A percentile compares a stretch with the other conserved stretches of the same genome.
These are phyloP conservation scores for Backusella mclennaniae DNA, from an alignment of 192 early-diverging fungal species.

Conservation along the genomic window DNA sequence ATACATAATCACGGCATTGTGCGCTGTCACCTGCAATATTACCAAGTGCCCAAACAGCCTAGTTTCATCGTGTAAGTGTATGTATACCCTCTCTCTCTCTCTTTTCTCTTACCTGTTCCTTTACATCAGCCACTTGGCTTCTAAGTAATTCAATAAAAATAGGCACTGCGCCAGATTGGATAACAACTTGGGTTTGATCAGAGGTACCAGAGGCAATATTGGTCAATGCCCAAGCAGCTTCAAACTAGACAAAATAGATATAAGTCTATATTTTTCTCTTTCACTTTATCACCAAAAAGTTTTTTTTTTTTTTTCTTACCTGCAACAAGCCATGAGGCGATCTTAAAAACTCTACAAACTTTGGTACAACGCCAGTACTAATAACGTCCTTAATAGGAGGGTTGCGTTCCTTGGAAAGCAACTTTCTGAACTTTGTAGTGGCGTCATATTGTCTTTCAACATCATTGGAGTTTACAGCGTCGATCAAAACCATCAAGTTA, in stretches of 20 bases:
- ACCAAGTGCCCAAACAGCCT: constrained; percentile 52
- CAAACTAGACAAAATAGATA: constrained; percentile 29
- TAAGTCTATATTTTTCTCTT: not conserved
- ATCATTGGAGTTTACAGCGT: constrained; percentile 37
- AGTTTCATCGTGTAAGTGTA: too few relatives aligned
- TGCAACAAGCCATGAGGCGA: constrained; percentile 38
- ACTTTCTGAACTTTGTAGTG: constrained; percentile 44
- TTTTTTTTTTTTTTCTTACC: constrained; percentile 13
- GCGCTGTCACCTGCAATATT: constrained; percentile 52
- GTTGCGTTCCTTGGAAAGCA: constrained; percentile 48
- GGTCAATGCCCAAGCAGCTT: constrained; percentile 56
- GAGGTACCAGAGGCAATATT: constrained; percentile 50
- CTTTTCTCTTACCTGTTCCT: constrained; percentile 36
- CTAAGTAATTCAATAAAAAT: constrained; percentile 42
- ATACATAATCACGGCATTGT: constrained; percentile 41
- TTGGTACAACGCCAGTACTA: constrained; percentile 43
- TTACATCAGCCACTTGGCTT: constrained; percentile 35
- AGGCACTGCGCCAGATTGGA: constrained; percentile 47
- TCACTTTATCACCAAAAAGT: not conserved
- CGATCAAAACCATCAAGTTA: constrained; percentile 12
- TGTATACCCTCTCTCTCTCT: not conserved
- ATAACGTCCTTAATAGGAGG: constrained; percentile 55
- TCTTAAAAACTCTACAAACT: constrained; percentile 49
- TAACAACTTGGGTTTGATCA: constrained; percentile 43
- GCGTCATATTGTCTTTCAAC: constrained; percentile 45